Evolutionary conservation across 768 basidiomycete species (phyloP), one percentile per base, ranked within the genome.

Genomic region (Kwoniella shandongensis): DNA sequence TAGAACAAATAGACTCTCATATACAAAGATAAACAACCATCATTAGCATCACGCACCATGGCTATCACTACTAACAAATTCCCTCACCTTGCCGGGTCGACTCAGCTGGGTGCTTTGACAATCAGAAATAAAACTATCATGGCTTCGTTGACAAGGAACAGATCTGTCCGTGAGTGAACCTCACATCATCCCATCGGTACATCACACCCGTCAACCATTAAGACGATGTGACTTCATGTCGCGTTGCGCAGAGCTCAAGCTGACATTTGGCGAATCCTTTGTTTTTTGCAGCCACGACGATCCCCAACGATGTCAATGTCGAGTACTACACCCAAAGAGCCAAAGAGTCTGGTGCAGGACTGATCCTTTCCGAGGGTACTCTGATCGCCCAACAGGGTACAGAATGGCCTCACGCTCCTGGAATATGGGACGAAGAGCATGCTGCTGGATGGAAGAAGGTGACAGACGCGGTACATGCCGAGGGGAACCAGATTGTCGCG

Each of bases 401-500:
- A 12, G 79, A 81, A 61, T 81, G 79, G 79, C 76, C 74, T 6
- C 66, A 78, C 61, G 79, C 79, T 1, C 81, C 81, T 13, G 82
- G 82, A 4, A 79, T 82, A 25, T 82, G 81, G 81, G 79, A 69
- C 56, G 60, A 75, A 10, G 78, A 80, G 29, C 81, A 82, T 56
- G 73, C 80, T 10, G 61, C 62, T 17, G 81, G 69, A 3, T 83
- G 82, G 81, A 81, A 78, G 18, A 76, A 44, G 73, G 30, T 45
- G n/a, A 36, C 22, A 8, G 50, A 51, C 25, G 50, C 50, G 13
- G 50, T 51, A 4, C 50, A 51, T 29, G 17, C 8, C 8, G 13
- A 51, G 20, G 50, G 50, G 8, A 40, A 18, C 17, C 50, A 11
- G 36, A 51, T 51, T n/a, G 23, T 51, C 36, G 50, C 38, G 4